Conservation (phyloP, 208 protist genomes). For the Crithidia bombi region DNA sequence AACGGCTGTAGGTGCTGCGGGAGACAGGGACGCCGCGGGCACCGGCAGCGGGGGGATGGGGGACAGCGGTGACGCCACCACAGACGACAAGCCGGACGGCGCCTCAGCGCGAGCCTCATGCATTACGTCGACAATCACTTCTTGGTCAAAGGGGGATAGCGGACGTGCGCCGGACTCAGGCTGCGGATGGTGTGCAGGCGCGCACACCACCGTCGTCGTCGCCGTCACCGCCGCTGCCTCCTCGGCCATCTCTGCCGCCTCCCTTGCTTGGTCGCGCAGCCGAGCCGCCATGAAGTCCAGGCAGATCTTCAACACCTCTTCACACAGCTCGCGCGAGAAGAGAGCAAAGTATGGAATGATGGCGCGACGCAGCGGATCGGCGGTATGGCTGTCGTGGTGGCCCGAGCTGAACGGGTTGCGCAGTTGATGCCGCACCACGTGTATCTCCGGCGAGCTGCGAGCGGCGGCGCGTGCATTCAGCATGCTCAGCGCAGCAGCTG, state of each 20-base stretch:
- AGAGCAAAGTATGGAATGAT: constrained; percentile 38
- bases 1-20: background rate
- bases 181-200: too few relatives aligned
- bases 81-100: background rate
- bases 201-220: too few relatives aligned
- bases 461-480: background rate
- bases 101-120: background rate
- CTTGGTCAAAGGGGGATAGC: background rate
- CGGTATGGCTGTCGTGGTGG: background rate
- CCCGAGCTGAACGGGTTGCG: constrained; percentile 19
- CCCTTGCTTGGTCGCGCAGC: constrained; percentile 20
- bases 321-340: constrained; percentile 27
- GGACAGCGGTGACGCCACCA: constrained; percentile 10
- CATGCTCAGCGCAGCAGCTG: background rate
- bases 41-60: background rate
- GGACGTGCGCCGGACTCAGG: background rate
- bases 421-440: constrained; percentile 24
- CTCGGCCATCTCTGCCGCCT: constrained; percentile 16
- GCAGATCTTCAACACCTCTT: constrained; percentile 28
- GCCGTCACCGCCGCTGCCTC: background rate
- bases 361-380: constrained; percentile 23
- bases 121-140: constrained; percentile 7
- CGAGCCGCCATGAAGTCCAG: constrained; percentile 34
- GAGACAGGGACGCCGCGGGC: background rate
- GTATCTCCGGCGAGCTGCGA: constrained; percentile 3